Percentiles rank a stretch among this genome's conserved stretches.
Evolutionary conservation across 345 rosid genomes (phyloP).

Genomic region (Conringia planisiliqua): DNA sequence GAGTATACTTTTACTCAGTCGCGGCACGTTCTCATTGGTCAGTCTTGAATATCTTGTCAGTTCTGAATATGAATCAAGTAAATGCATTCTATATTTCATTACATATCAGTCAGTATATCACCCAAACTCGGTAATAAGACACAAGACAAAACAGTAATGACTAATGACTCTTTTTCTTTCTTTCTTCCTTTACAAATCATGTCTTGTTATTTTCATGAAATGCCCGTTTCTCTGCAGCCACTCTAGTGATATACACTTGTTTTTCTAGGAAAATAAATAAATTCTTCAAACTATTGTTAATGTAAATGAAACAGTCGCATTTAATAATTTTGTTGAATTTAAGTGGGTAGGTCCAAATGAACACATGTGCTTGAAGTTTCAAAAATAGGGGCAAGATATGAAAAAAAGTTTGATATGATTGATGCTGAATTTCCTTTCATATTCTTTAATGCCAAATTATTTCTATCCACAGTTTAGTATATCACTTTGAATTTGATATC

Average conservation of each 20-base stretch:
- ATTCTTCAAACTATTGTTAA: not conserved
- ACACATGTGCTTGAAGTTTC: constrained; percentile 27
- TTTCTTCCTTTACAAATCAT: not conserved
- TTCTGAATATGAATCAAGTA: not conserved
- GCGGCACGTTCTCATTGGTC: constrained; percentile 32
- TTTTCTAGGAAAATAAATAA: not conserved
- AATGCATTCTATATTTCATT: not conserved
- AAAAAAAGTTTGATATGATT: constrained; percentile 25
- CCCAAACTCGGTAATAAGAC: constrained; percentile 29
- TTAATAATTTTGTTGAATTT: constrained; percentile 11
- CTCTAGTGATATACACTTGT: not conserved
- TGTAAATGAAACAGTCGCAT: constrained; percentile 2
- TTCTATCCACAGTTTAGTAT: not conserved
- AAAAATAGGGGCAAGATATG: constrained; percentile 10
- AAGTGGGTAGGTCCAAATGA: constrained; percentile 25
- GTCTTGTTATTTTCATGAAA: constrained; percentile 13
- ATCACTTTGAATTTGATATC: not conserved
- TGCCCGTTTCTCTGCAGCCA: not conserved
- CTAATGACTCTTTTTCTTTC: not conserved
- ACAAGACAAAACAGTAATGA: not conserved
- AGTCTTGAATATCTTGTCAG: constrained; percentile 24
- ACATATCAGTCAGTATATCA: constrained; percentile 2
- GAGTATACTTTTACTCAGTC: not conserved
- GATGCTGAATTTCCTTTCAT: constrained; percentile 9
- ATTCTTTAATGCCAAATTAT: constrained; percentile 15